A percentile compares a stretch with the other conserved stretches of the same genome.
These are phyloP conservation scores for Mycena vulgaris DNA, from an alignment of 768 basidiomycete species.

Conservation along the genomic window DNA sequence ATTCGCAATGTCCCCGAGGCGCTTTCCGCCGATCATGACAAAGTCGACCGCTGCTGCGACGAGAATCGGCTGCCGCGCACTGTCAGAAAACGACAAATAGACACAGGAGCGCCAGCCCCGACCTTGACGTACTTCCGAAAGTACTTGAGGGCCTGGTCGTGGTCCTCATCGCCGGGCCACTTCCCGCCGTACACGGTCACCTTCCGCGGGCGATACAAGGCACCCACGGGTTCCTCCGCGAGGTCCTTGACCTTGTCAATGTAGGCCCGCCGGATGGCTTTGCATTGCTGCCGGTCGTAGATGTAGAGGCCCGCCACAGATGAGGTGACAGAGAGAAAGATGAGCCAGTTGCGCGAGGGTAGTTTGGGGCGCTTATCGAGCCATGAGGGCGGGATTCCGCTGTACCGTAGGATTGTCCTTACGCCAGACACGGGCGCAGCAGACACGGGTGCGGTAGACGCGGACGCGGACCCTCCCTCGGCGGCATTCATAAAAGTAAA, in stretches of 20 bases:
- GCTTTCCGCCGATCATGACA: conserved; percentile 83
- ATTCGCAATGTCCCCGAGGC: conserved; percentile 88
- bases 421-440: conserved; percentile 63
- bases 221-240: conserved; percentile 76
- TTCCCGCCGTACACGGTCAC: conserved; percentile 90
- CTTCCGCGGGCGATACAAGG: conserved; percentile 79
- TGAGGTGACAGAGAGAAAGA: conserved; percentile 87
- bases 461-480: conserved; percentile 11
- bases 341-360: conserved; percentile 95
- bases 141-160: conserved; percentile 85
- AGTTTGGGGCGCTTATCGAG: conserved; percentile 88
- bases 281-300: conserved; percentile 91
- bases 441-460: no score
- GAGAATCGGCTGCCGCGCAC: conserved; percentile 81
- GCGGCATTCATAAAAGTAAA: conserved; percentile 1
- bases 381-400: conserved; percentile 81
- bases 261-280: conserved; percentile 82
- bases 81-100: conserved; percentile 25
- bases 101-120: conserved; percentile 44
- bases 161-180: conserved; percentile 97
- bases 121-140: conserved; percentile 99
- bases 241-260: conserved; percentile 84
- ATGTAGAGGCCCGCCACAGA: conserved; percentile 80
- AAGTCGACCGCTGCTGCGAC: conserved; percentile 97
- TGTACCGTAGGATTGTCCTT: conserved; percentile 75